Evolutionary conservation across 108 stramenopile species (phyloP), one percentile per base, ranked within the genome.

Genomic region (Bacterosira constricta): DNA sequence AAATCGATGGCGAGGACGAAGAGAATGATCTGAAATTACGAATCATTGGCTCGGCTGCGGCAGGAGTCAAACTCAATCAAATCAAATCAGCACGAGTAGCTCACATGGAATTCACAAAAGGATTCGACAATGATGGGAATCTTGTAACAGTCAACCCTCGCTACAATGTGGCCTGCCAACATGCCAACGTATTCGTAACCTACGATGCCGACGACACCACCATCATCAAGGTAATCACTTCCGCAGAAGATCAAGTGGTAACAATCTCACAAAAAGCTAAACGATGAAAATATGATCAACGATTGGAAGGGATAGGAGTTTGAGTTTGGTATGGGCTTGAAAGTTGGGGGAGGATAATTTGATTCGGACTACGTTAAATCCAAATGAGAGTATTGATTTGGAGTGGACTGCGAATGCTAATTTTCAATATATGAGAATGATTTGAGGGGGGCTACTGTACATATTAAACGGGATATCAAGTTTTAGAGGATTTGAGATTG

Each of bases 351-450:
- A 87, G 55, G 89, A 90, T 59, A 85, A 69, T 54, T 83, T 77
- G n/a, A 63, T 73, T 23, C 50, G 73, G 53, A 73, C n/a, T n/a
- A n/a, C n/a, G n/a, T 36, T 89, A 35, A 88, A 76, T 57, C 92
- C 92, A 53, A 82, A 93, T 67, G 86, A 88, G 29, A 76, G 72
- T 32, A 54, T 93, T 15, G 81, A 88, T 59, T 76, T 93, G 38
- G 88, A 90, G 75, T 93, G 92, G 92, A 90, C 88, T 6, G 92
- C 92, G 5, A 87, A 86, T 63, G 80, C 90, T 13, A 83, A 84
- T 58, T 81, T 88, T 69, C 88, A 10, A 79, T 93, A 58, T 79
- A 81, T 63, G 87, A 87, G 63, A 75, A 64, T 34, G 70, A 81
- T 45, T 63, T 93, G 70, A 69, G 37, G 15, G 88, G 86, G 20